phyloP scores from a whole-genome alignment of 495 filamentous ascomycete genomes.

The Massariosphaeria phaeospora region DNA sequence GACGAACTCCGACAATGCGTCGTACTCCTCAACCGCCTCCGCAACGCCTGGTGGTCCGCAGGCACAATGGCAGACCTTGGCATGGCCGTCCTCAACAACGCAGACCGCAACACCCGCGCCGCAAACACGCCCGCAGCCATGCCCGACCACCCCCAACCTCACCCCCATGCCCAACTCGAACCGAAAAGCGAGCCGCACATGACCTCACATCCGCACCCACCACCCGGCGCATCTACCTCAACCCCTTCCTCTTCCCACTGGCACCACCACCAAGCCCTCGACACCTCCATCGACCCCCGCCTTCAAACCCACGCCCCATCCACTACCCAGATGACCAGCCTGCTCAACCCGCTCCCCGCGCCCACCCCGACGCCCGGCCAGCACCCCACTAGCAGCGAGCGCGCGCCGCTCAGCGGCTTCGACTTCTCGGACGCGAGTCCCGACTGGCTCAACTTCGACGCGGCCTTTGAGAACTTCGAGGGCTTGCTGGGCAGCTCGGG shows the following conservation, averaged over 20 bases:
- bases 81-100: slow-evolving; percentile 29
- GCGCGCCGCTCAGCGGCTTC: slow-evolving; percentile 10
- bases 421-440: slow-evolving; percentile 23
- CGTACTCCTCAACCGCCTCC: slow-evolving; percentile 51
- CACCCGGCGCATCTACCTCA: not conserved
- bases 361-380: slow-evolving; percentile 26
- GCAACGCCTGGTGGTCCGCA: slow-evolving; percentile 58
- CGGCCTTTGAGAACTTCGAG: slow-evolving; percentile 35
- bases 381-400: slow-evolving; percentile 32
- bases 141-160: not conserved
- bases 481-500: slow-evolving; percentile 31
- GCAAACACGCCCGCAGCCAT: slow-evolving; percentile 22
- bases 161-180: not conserved
- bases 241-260: slow-evolving; percentile 7
- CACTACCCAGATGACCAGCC: slow-evolving; percentile 6
- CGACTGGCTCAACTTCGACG: slow-evolving; percentile 34
- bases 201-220: not conserved
- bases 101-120: slow-evolving; percentile 24
- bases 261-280: not conserved
- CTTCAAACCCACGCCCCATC: slow-evolving; percentile 18
- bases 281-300: slow-evolving; percentile 23
- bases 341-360: slow-evolving; percentile 16
- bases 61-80: slow-evolving; percentile 58
- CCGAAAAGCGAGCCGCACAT: slow-evolving; percentile 3
- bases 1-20: slow-evolving; percentile 57